Base-by-base conservation (phyloP, 768 basidiomycete species). In the Lentinula aciculospora region DNA sequence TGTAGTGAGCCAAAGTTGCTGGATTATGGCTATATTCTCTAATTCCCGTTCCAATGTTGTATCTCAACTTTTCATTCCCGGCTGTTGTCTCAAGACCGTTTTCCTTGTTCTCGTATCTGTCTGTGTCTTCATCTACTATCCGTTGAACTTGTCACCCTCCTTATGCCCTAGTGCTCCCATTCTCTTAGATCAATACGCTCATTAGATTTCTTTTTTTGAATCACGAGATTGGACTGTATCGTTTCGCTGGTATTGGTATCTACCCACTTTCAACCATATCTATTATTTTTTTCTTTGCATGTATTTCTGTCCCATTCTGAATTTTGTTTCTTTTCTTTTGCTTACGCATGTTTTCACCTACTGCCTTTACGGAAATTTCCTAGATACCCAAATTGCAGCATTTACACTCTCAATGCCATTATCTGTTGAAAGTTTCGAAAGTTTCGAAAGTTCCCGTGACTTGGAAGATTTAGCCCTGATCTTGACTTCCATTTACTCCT, bases 181-280 rank as follows among this genome's bases (percentile, higher is more conserved):
- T 49, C 49, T 36, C 50, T 49, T 56, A 56, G 34, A 25, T 42
- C 27, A 17, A 58, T 55, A 49, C 60, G 45, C 44, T 53, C 55
- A 54, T 50, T 62, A 58, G 57, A 56, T 47, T 59, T 37, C 37
- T 32, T 40, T 47, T 50, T 31, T 28, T 13, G 23, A 37, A 42
- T 53, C 39, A 34, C 19, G 19, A 36, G 50, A 56, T 61, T 58
- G 60, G 19, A 29, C 15, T 34, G 44, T 36, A 50, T 21, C 28
- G 28, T 36, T 17, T 34, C n/a, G n/a, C 29, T 31, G 10, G 12
- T 48, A 12, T 27, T 48, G 42, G 42, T 44, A 44, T 23, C 8
- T 12, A 47, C 17, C 19, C 46, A 13, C 28, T 7, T 29, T 47
- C 29, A 12, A 28, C 46, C 25, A 12, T 23, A 44, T 2, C 21